These are phyloP conservation scores for Areca catechu DNA, from an alignment of 176 grass and related monocot genomes.

Conservation along the genomic window DNA sequence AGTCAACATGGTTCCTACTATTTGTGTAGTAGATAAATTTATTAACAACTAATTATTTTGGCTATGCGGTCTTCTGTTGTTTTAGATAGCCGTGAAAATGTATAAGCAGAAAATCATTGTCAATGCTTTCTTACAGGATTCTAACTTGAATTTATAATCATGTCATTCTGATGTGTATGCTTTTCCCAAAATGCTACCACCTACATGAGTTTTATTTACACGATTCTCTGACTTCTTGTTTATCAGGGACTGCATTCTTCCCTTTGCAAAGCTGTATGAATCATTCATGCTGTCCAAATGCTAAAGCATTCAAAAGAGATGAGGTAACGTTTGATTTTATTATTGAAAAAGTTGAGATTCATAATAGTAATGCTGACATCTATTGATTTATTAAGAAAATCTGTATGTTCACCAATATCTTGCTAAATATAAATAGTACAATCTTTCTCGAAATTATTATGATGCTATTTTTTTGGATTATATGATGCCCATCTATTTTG, in stretches of 20 bases:
- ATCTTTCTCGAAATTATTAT: no score
- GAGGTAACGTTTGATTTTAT: conserved; percentile 27
- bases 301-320: conserved; percentile 95
- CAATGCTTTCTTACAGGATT: neutral
- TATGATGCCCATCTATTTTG: no score
- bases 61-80: neutral
- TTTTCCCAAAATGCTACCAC: neutral
- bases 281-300: conserved; percentile 88
- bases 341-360: neutral
- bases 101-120: neutral
- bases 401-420: no score
- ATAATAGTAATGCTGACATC: no score
- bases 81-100: neutral
- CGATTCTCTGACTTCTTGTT: neutral
- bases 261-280: conserved; percentile 99
- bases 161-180: neutral
- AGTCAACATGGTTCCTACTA: no score
- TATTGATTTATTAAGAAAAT: no score
- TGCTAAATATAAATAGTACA: no score
- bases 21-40: no score
- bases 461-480: no score
- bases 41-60: neutral
- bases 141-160: no score
- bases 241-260: conserved; percentile 78
- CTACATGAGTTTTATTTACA: neutral